Percentiles rank a stretch among this genome's conserved stretches.
Evolutionary conservation across 1,139 yeast genomes (phyloP).

Genomic region (Candida sp.): DNA sequence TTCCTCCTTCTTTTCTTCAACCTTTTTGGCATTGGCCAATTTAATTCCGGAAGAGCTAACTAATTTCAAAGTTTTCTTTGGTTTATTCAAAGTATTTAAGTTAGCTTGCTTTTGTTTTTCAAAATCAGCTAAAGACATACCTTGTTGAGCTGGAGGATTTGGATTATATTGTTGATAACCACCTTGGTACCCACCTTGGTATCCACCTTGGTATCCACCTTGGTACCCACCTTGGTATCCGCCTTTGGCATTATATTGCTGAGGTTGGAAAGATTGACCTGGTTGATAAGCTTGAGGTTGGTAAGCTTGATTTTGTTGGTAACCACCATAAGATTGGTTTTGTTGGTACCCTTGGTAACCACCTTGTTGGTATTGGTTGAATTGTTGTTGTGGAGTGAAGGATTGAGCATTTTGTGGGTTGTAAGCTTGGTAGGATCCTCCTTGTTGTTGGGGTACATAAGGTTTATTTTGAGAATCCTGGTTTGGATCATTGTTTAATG

Average conservation of each 20-base stretch:
- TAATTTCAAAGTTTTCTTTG: constrained; percentile 60
- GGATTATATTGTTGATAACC: constrained; percentile 19
- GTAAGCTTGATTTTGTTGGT: constrained; percentile 22
- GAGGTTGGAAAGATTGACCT: constrained; percentile 14
- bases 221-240: no score
- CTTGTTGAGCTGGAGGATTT: constrained; percentile 36
- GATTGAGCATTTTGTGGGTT: constrained; percentile 28
- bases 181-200: constrained; percentile 22
- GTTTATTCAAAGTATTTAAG: constrained; percentile 46
- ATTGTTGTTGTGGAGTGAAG: constrained; percentile 5
- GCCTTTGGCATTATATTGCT: constrained; percentile 7
- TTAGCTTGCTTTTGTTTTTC: constrained; percentile 62
- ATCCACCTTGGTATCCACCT: constrained; percentile 13
- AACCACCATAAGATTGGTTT: constrained; percentile 10
- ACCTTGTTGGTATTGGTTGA: constrained; percentile 2
- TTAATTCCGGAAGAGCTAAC: constrained; percentile 66
- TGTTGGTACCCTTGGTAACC: constrained; percentile 12
- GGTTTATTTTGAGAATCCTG: constrained; percentile 10
- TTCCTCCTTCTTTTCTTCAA: constrained; percentile 18
- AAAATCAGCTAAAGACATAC: constrained; percentile 86
- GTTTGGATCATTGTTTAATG: constrained; percentile 22
- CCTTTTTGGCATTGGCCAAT: constrained; percentile 57
- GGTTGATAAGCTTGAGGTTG: constrained; percentile 21
- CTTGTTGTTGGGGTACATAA: constrained; percentile 9
- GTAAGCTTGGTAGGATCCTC: constrained; percentile 22